A percentile compares a stretch with the other conserved stretches of the same genome.
Evolutionary conservation across 371 early-diverging fungal species (phyloP).

Genomic region (Entomophthora muscae): DNA sequence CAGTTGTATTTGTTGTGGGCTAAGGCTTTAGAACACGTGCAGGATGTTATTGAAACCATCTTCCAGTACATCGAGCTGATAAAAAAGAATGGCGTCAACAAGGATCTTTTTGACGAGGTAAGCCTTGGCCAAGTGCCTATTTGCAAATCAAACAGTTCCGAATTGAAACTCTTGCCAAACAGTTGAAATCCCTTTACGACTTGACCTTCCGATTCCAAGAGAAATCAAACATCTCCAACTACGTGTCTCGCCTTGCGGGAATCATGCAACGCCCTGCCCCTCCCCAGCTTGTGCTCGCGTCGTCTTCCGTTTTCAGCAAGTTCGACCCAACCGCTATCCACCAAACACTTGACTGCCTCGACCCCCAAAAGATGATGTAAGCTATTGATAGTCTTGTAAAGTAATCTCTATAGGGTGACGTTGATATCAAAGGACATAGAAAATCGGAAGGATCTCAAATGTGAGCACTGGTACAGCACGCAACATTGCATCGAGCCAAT

Average conservation of each 20-base stretch:
- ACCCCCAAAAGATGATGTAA: slow-evolving; percentile 39
- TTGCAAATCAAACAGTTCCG: background rate
- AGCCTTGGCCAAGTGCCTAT: background rate
- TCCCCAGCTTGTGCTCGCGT: slow-evolving; percentile 46
- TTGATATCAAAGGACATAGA: background rate
- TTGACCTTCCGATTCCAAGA: slow-evolving; percentile 69
- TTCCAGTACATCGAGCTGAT: slow-evolving; percentile 82
- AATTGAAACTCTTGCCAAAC: background rate
- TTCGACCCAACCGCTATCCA: slow-evolving; percentile 40
- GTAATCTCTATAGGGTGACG: background rate
- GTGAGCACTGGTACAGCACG: slow-evolving; percentile 66
- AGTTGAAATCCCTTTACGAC: slow-evolving; percentile 37
- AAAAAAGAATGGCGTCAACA: slow-evolving; percentile 39
- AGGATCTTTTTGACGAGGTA: slow-evolving; percentile 60
- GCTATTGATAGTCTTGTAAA: background rate
- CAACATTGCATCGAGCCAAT: slow-evolving; percentile 59
- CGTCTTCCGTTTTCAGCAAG: slow-evolving; percentile 37
- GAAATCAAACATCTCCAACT: slow-evolving; percentile 42
- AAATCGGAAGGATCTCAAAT: slow-evolving; percentile 10
- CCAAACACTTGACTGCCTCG: slow-evolving; percentile 32
- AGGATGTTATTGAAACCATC: slow-evolving; percentile 54
- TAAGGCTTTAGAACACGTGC: slow-evolving; percentile 27
- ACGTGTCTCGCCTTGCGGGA: slow-evolving; percentile 35
- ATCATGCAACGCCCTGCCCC: slow-evolving; percentile 47
- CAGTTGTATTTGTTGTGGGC: background rate